Conservation (phyloP, 2,329 filamentous ascomycete species). For the Cladosporium austrohemisphaericum region DNA sequence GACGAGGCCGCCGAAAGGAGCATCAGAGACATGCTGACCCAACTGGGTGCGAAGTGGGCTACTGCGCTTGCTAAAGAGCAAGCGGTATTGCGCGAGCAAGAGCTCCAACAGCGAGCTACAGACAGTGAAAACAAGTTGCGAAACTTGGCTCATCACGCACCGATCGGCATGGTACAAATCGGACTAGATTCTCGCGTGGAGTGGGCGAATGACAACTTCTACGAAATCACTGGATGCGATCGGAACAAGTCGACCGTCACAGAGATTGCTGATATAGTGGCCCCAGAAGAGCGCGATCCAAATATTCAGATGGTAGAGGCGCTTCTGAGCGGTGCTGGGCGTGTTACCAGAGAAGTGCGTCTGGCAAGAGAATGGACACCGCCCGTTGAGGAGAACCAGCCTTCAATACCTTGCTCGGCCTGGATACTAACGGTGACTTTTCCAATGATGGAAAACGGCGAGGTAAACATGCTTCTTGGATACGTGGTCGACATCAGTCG, state of each 20-base stretch:
- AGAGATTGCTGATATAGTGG: conserved; percentile 4
- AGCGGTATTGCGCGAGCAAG: conserved; percentile 14
- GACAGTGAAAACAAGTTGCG: conserved; percentile 36
- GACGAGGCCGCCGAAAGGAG: conserved; percentile 16
- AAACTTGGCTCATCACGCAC: conserved; percentile 37
- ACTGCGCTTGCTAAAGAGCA: conserved; percentile 17
- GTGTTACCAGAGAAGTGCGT: conserved; percentile 16
- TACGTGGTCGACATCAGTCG: conserved; percentile 29
- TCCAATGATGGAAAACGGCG: conserved; percentile 20
- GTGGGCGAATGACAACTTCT: conserved; percentile 38
- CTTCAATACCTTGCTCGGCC: conserved; percentile 1
- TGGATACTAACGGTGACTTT: conserved; percentile 21
- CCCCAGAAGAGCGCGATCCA: conserved; percentile 9
- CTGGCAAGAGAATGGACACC: conserved; percentile 19
- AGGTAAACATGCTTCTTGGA: conserved; percentile 19
- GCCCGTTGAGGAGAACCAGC: conserved; percentile 6
- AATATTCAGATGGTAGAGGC: not conserved
- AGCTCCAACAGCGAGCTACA: conserved; percentile 17
- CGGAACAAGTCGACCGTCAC: conserved; percentile 13
- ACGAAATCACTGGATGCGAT: conserved; percentile 23
- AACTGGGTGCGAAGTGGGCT: conserved; percentile 21
- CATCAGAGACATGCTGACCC: conserved; percentile 17
- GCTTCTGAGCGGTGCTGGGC: conserved; percentile 13
- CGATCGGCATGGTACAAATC: conserved; percentile 37
- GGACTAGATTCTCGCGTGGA: conserved; percentile 31